These are phyloP conservation scores for Mallotus japonicus DNA, from an alignment of 441 rosid genomes.

Conservation along the genomic window DNA sequence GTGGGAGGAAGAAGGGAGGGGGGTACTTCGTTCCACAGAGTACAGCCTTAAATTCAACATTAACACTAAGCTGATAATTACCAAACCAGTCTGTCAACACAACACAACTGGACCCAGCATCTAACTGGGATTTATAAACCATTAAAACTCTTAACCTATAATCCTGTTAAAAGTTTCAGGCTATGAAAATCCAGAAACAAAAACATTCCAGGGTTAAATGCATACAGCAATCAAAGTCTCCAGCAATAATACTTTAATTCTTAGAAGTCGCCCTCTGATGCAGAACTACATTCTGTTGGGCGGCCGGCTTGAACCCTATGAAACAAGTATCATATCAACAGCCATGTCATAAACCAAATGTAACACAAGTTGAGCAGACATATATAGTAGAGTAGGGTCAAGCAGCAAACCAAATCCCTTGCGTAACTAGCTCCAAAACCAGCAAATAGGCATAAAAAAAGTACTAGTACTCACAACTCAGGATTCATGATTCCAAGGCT, in stretches of 20 bases:
- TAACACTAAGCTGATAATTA: constrained; percentile 23
- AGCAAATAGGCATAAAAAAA: not conserved
- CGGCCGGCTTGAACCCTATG: constrained; percentile 23
- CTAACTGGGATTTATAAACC: constrained; percentile 29
- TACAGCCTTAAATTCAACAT: constrained; percentile 28
- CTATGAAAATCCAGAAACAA: constrained; percentile 30
- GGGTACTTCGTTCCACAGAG: constrained; percentile 18
- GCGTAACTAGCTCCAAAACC: not conserved
- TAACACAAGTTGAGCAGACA: not conserved
- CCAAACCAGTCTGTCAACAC: constrained; percentile 30
- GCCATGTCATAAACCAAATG: not conserved
- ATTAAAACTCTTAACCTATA: constrained; percentile 26
- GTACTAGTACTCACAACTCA: not conserved
- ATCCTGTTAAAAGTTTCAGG: constrained; percentile 33
- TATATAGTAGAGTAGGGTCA: too few relatives aligned
- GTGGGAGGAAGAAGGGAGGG: not conserved
- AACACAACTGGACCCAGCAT: constrained; percentile 28
- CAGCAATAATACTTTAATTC: constrained; percentile 28
- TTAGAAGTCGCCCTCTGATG: constrained; percentile 18
- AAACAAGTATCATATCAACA: constrained; percentile 1
- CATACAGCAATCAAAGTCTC: constrained; percentile 34
- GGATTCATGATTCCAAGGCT: not conserved
- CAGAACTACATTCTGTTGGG: constrained; percentile 18
- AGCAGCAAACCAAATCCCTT: not conserved
- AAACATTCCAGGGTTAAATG: constrained; percentile 35